Conservation (phyloP, 371 early-diverging fungal genomes). For the Mucor circinelloides region DNA sequence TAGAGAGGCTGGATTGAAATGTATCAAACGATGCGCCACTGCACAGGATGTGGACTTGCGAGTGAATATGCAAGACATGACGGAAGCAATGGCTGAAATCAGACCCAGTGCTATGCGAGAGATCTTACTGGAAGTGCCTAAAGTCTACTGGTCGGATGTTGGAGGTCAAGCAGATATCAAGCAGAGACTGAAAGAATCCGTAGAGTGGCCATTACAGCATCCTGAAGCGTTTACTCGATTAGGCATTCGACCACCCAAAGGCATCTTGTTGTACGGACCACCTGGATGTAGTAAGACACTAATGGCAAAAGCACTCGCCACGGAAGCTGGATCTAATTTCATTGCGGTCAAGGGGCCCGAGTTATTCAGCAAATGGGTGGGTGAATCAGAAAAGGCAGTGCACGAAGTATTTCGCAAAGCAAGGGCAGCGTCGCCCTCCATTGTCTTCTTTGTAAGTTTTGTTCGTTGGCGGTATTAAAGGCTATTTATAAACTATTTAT, state of each 20-base stretch:
- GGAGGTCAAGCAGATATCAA: conserved; percentile 97
- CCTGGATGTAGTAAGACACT: conserved; percentile 98
- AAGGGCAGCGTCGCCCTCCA: conserved; percentile 91
- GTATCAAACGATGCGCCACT: conserved; percentile 66
- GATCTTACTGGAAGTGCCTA: conserved; percentile 90
- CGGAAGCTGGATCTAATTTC: conserved; percentile 96
- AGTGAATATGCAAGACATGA: conserved; percentile 52
- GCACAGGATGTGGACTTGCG: background rate
- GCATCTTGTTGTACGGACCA: conserved; percentile 96
- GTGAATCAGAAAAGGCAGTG: conserved; percentile 97
- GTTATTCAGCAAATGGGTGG: conserved; percentile 98
- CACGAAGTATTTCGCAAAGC: conserved; percentile 95
- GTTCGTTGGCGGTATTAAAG: background rate
- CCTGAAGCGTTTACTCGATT: conserved; percentile 87
- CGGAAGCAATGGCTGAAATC: conserved; percentile 61
- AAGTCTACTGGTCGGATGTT: conserved; percentile 95
- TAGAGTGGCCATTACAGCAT: conserved; percentile 98
- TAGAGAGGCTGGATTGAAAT: conserved; percentile 86
- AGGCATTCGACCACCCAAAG: conserved; percentile 95
- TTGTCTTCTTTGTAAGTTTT: conserved; percentile 91
- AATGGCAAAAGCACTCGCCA: conserved; percentile 97
- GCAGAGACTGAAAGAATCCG: conserved; percentile 94
- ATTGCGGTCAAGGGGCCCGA: conserved; percentile 98
- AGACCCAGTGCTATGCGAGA: conserved; percentile 98
- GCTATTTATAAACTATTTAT: background rate